phyloP scores from a whole-genome alignment of 352 stramenopile genomes.

The Plasmopara halstedii region DNA sequence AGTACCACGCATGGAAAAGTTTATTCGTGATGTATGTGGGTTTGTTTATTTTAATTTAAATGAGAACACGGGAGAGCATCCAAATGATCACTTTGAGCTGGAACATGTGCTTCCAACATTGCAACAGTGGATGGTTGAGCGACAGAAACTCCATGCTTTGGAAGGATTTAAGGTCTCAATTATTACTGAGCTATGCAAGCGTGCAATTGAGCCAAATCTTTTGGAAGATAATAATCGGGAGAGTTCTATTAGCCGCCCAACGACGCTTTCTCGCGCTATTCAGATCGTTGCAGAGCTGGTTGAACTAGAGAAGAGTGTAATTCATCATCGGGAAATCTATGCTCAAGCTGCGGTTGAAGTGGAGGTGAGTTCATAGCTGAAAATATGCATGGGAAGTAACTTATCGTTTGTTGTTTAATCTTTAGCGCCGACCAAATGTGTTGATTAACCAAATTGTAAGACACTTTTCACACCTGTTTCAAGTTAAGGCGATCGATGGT shows the following conservation, averaged over 20 bases:
- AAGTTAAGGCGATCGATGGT: slow-evolving; percentile 76
- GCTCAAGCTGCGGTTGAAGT: slow-evolving; percentile 66
- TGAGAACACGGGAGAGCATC: slow-evolving; percentile 19
- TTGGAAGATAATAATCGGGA: slow-evolving; percentile 12
- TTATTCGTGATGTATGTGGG: slow-evolving; percentile 79
- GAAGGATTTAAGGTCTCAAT: slow-evolving; percentile 57
- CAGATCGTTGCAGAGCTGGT: slow-evolving; percentile 70
- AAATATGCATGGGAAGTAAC: background rate
- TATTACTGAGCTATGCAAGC: slow-evolving; percentile 52
- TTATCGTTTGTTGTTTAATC: slow-evolving; percentile 2
- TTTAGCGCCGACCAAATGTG: slow-evolving; percentile 60
- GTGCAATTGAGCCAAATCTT: slow-evolving; percentile 39
- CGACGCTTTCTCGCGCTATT: slow-evolving; percentile 51
- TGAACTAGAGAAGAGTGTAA: slow-evolving; percentile 75
- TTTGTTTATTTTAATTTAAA: slow-evolving; percentile 55
- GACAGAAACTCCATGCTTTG: slow-evolving; percentile 47
- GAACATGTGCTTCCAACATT: slow-evolving; percentile 68
- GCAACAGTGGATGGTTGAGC: slow-evolving; percentile 56
- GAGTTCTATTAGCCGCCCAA: slow-evolving; percentile 15
- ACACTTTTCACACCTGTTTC: slow-evolving; percentile 85
- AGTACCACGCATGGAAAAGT: slow-evolving; percentile 79
- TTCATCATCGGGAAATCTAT: slow-evolving; percentile 77
- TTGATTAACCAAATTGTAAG: slow-evolving; percentile 83
- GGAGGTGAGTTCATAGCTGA: slow-evolving; percentile 31
- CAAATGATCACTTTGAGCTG: slow-evolving; percentile 36